Conservation (phyloP, 1,284 basidiomycete species). For the Apiotrichum sp. region DNA sequence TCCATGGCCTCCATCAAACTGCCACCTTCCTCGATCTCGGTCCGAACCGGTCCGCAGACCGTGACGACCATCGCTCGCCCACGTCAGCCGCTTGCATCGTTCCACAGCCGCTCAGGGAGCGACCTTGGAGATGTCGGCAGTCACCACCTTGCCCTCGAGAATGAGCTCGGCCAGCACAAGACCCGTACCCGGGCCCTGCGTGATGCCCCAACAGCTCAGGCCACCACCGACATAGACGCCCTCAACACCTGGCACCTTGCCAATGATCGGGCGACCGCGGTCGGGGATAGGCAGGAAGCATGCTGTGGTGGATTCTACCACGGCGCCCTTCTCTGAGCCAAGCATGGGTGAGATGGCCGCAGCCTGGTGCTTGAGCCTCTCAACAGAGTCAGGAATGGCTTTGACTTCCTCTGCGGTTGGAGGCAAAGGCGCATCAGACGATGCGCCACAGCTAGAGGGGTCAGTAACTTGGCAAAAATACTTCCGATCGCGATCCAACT, state of each 20-base stretch:
- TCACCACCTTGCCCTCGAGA: conserved; percentile 50
- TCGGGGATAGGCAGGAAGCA: conserved; percentile 55
- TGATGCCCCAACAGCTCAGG: conserved; percentile 38
- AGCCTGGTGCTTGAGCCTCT: conserved; percentile 48
- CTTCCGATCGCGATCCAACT: conserved; percentile 5
- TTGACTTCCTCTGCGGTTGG: conserved; percentile 44
- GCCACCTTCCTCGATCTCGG: too few species aligned
- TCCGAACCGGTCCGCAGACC: too few species aligned
- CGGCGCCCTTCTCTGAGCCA: conserved; percentile 29
- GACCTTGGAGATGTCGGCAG: conserved; percentile 51
- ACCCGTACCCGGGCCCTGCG: conserved; percentile 52
- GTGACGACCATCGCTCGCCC: too few species aligned
- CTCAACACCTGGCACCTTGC: conserved; percentile 45
- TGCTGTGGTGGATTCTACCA: conserved; percentile 49
- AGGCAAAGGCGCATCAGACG: conserved; percentile 44
- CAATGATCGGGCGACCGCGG: conserved; percentile 51
- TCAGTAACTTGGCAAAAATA: background rate
- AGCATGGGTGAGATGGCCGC: conserved; percentile 49
- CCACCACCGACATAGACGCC: conserved; percentile 50
- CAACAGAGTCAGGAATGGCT: conserved; percentile 42
- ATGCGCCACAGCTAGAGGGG: conserved; percentile 39
- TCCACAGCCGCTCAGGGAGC: conserved; percentile 32
- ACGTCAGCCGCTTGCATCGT: too few species aligned
- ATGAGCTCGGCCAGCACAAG: conserved; percentile 53
- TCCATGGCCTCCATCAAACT: too few species aligned